phyloP scores from a whole-genome alignment of 1,284 basidiomycete species.

The Cryptococcus deneoformans region DNA sequence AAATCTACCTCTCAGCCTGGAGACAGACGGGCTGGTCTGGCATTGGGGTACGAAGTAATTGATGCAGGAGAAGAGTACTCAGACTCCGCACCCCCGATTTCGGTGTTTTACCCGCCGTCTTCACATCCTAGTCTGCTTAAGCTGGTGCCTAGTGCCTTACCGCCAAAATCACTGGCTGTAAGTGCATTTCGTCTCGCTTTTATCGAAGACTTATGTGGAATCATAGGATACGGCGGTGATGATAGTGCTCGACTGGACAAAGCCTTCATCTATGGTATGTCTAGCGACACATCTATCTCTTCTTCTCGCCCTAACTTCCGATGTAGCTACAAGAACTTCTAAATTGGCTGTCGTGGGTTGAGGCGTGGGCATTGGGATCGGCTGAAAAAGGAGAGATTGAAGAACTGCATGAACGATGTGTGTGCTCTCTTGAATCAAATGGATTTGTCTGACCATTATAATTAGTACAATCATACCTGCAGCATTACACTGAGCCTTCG shows the following conservation, averaged over 20 bases:
- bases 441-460: not conserved
- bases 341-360: constrained; percentile 81
- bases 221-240: constrained; percentile 75
- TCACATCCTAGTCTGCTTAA: constrained; percentile 67
- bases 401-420: constrained; percentile 78
- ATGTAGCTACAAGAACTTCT: constrained; percentile 68
- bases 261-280: constrained; percentile 74
- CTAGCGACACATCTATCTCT: not conserved
- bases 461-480: constrained; percentile 79
- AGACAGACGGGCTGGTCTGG: constrained; percentile 59
- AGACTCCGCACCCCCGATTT: constrained; percentile 83
- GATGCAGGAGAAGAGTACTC: constrained; percentile 69
- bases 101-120: constrained; percentile 84
- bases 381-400: constrained; percentile 56
- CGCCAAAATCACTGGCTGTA: constrained; percentile 53
- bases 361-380: constrained; percentile 60
- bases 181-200: constrained; percentile 6
- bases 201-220: constrained; percentile 45
- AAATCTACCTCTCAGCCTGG: constrained; percentile 1
- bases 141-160: constrained; percentile 79
- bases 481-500: constrained; percentile 83
- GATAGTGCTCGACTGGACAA: constrained; percentile 93
- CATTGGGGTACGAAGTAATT: constrained; percentile 82
- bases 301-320: not conserved
- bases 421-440: constrained; percentile 41